Evolutionary conservation across 305 asterid species (phyloP).

Genomic region (Fraxinus greggii): DNA sequence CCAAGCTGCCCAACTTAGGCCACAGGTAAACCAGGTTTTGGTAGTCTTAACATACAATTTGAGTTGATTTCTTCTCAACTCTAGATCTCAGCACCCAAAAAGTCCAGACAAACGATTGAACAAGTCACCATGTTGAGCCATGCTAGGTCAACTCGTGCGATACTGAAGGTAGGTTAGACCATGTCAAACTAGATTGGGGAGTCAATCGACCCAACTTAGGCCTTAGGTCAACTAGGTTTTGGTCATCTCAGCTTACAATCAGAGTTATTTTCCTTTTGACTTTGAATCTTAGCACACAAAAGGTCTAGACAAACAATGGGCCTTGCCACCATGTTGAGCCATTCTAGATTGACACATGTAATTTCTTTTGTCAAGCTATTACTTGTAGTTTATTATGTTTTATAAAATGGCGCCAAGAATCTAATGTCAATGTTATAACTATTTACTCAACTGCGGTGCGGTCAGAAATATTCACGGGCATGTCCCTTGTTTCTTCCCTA

Average conservation of each 20-base stretch:
- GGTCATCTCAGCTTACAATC: background rate
- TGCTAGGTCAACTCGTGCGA: background rate
- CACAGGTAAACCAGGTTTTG: background rate
- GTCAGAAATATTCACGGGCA: slow-evolving; percentile 54
- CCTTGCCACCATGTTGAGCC: background rate
- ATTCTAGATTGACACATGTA: background rate
- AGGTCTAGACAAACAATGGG: background rate
- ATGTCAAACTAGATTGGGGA: background rate
- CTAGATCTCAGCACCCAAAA: background rate
- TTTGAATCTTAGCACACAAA: background rate
- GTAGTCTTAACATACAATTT: background rate
- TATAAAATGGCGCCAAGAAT: slow-evolving; percentile 24
- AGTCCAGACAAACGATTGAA: background rate
- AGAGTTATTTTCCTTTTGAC: background rate
- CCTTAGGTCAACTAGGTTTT: background rate
- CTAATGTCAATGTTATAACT: slow-evolving; percentile 24
- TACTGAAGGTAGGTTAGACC: background rate
- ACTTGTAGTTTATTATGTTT: no score
- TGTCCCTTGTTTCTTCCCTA: slow-evolving; percentile 25
- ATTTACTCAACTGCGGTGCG: slow-evolving; percentile 23
- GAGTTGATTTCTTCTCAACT: background rate
- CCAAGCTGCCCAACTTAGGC: background rate
- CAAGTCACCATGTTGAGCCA: background rate
- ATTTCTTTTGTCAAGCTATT: no score
- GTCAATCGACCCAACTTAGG: background rate